A percentile compares a stretch with the other conserved stretches of the same genome.
These are phyloP conservation scores for Globisporangium radiosum DNA, from an alignment of 352 stramenopile species.

Conservation along the genomic window DNA sequence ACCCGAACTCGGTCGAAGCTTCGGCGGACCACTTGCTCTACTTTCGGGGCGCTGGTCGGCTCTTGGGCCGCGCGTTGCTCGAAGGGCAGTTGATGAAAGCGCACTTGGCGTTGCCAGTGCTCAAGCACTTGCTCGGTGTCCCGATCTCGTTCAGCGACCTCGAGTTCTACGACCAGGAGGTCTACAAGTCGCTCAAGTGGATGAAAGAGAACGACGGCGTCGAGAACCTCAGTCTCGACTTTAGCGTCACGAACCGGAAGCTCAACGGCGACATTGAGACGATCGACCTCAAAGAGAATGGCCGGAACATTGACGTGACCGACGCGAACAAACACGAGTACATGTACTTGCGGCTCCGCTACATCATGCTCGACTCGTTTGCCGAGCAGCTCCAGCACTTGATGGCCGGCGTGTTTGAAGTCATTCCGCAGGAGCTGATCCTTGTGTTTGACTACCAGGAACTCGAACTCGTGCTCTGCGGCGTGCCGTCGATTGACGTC, in stretches of 20 bases:
- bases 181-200: constrained; percentile 78
- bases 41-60: constrained; percentile 92
- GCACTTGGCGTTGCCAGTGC: constrained; percentile 76
- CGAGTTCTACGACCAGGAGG: constrained; percentile 85
- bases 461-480: constrained; percentile 74
- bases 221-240: constrained; percentile 71
- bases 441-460: constrained; percentile 83
- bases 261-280: constrained; percentile 68
- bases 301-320: constrained; percentile 82
- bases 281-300: constrained; percentile 80
- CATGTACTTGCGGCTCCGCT: constrained; percentile 92
- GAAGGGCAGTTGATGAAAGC: constrained; percentile 92
- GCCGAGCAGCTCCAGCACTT: constrained; percentile 90
- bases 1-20: constrained; percentile 73
- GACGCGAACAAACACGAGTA: constrained; percentile 98
- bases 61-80: constrained; percentile 94
- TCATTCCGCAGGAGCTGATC: constrained; percentile 90
- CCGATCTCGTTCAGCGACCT: constrained; percentile 87
- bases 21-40: constrained; percentile 95
- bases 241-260: constrained; percentile 77
- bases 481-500: constrained; percentile 74
- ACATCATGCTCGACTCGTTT: constrained; percentile 94
- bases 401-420: constrained; percentile 94
- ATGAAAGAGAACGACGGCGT: constrained; percentile 81
- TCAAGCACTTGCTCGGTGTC: constrained; percentile 80